Percentiles rank a stretch among this genome's conserved stretches.
phyloP scores from a whole-genome alignment of 2,329 filamentous ascomycete species.

The Fusarium heterosporum region DNA sequence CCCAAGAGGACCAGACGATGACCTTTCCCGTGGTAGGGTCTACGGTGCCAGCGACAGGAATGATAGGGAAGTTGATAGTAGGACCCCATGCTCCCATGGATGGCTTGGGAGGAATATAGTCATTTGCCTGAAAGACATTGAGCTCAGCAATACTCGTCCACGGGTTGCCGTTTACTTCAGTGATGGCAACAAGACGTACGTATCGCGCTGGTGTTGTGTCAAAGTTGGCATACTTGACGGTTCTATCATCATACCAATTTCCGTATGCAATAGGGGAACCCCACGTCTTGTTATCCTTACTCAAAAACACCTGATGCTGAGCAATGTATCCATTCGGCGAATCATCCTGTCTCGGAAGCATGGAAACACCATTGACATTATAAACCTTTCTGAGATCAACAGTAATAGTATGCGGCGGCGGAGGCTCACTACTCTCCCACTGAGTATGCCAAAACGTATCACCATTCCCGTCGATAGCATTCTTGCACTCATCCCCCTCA shows the following conservation, averaged over 20 bases:
- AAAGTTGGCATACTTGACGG: slow-evolving; percentile 33
- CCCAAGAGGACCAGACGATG: slow-evolving; percentile 31
- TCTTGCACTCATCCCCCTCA: slow-evolving; percentile 12
- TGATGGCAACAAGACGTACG: slow-evolving; percentile 15
- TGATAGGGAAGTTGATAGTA: slow-evolving; percentile 32
- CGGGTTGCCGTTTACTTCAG: slow-evolving; percentile 3
- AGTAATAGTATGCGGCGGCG: slow-evolving; percentile 29
- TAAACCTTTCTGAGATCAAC: slow-evolving; percentile 28
- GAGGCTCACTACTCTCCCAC: slow-evolving; percentile 13
- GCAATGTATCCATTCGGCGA: slow-evolving; percentile 17
- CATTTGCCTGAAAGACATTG: slow-evolving; percentile 23
- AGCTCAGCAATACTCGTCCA: slow-evolving; percentile 34
- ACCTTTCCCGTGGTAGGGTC: slow-evolving; percentile 15
- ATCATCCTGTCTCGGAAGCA: slow-evolving; percentile 32
- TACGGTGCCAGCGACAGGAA: slow-evolving; percentile 32
- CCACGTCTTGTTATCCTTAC: slow-evolving; percentile 24
- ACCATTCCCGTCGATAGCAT: slow-evolving; percentile 15
- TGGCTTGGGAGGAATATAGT: background rate
- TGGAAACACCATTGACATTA: slow-evolving; percentile 28
- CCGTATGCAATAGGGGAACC: slow-evolving; percentile 26
- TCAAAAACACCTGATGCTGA: slow-evolving; percentile 16
- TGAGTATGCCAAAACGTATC: slow-evolving; percentile 25
- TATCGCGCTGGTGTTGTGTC: slow-evolving; percentile 23
- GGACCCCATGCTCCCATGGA: slow-evolving; percentile 25
- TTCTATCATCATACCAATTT: slow-evolving; percentile 27